A percentile compares a stretch with the other conserved stretches of the same genome.
Conservation (phyloP, 768 basidiomycete genomes). For the Mycena galopus region DNA sequence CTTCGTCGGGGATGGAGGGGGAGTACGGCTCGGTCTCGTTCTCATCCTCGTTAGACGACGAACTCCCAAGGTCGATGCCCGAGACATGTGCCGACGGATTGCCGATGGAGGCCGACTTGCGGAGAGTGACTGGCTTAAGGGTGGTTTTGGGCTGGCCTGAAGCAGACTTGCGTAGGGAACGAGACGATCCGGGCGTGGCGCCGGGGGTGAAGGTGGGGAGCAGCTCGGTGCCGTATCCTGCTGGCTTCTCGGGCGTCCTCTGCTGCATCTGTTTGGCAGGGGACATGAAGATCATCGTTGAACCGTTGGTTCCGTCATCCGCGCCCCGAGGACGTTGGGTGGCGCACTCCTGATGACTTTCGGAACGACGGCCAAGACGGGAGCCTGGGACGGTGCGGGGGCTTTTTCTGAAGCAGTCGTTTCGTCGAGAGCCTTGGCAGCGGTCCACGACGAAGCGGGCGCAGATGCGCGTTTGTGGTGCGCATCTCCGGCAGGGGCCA, state of each 20-base stretch:
- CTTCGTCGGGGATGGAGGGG: conserved; percentile 21
- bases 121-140: conserved; percentile 2
- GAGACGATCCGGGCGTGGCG: neutral
- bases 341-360: neutral
- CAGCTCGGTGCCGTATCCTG: neutral
- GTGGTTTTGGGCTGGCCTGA: conserved; percentile 6
- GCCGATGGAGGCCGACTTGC: conserved; percentile 23
- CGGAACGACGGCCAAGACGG: conserved; percentile 14
- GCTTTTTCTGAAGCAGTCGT: neutral
- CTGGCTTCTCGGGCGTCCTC: conserved; percentile 1
- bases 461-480: neutral
- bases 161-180: conserved; percentile 11
- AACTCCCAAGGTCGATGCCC: conserved; percentile 29
- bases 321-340: neutral
- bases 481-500: conserved; percentile 21
- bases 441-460: neutral
- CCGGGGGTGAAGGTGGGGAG: neutral
- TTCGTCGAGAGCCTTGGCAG: neutral
- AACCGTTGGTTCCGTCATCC: neutral
- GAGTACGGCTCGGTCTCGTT: neutral
- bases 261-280: conserved; percentile 19
- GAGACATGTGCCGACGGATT: conserved; percentile 28
- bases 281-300: conserved; percentile 18
- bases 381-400: neutral
- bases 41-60: conserved; percentile 21